Conservation (phyloP, 108 stramenopile genomes). For the Fragilaria crotonensis region DNA sequence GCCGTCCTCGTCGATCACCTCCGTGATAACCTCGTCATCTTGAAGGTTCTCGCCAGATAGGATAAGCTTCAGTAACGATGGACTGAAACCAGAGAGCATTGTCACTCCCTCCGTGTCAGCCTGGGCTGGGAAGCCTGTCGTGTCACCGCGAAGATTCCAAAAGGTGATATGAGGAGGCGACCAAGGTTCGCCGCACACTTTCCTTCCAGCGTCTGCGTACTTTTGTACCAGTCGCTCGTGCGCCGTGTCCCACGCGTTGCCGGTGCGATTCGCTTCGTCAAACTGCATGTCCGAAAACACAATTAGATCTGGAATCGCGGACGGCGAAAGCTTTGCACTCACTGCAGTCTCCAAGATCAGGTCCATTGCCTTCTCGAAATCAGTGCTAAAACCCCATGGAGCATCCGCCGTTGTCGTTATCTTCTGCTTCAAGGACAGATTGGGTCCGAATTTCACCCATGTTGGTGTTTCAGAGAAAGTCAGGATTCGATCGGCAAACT, state of each 20-base stretch:
- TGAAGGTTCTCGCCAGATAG: constrained; percentile 28
- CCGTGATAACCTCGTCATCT: constrained; percentile 39
- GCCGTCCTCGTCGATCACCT: constrained; percentile 18
- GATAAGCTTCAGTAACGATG: constrained; percentile 36
- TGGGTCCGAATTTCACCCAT: constrained; percentile 20
- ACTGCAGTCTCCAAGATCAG: constrained; percentile 15
- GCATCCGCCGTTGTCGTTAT: constrained; percentile 17
- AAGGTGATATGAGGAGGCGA: constrained; percentile 26
- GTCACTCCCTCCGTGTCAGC: constrained; percentile 18
- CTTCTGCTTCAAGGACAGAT: constrained; percentile 19
- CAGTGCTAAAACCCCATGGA: constrained; percentile 37
- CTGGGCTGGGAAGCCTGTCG: constrained; percentile 22
- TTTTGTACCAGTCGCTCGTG: constrained; percentile 7
- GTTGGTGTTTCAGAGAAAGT: constrained; percentile 30
- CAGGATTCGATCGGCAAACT: constrained; percentile 28
- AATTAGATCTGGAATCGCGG: constrained; percentile 31
- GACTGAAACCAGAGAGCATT: constrained; percentile 38
- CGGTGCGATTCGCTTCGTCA: constrained; percentile 4
- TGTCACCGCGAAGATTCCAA: constrained; percentile 49
- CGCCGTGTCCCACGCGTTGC: neutral
- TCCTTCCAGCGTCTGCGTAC: constrained; percentile 6
- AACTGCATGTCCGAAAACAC: constrained; percentile 61
- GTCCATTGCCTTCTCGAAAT: constrained; percentile 33
- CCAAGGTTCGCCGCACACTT: constrained; percentile 14
- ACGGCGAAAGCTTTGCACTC: constrained; percentile 6